Base-by-base conservation (phyloP, 2,329 filamentous ascomycete species). In the Xylariaceae sp. region DNA sequence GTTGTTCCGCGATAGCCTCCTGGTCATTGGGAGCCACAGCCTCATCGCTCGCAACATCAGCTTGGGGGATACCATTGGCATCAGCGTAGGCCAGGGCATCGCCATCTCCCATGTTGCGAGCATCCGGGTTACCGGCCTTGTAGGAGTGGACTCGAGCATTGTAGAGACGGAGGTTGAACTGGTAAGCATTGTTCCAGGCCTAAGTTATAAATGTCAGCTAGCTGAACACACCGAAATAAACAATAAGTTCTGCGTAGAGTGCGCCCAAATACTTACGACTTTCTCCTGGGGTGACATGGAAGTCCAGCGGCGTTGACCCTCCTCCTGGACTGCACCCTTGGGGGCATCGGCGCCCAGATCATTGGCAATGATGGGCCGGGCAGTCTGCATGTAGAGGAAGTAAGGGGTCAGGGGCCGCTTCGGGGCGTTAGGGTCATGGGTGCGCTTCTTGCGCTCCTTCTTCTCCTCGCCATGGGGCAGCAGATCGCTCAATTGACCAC, bases 381-480 rank as follows among this genome's bases (percentile, higher is more conserved):
- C 91, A 65, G 89, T 88, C 74, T 95, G 89, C 81, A 96, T 91
- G 79, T 92, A 97, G 62, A 97, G 80, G 80, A 97, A 96, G 80
- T 95, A 97, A 2, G 93, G 92, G 4, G 93, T 97, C 71, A 97
- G 76, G 7, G 93, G 92, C 54, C 92, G 87, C 84, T 97, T 97
- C 61, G 93, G 93, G 5, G 92, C 92, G 74, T 96, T 96, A 67
- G 92, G 92, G 73, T 97, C 93, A 71, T 89, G 87, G 48, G 86
- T 86, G 62, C 87, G 85, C 81, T 92, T 92, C 82, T 94, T 93
- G 75, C 89, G 88, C 82, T 94, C 92, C 82, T 92, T 92, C 82
- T 91, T 89, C 73, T 86, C 85, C 69, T 86, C 83, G 8, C 78
- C 82, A 1, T 75, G 77, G 23, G 81, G 80, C 10, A 74, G 75